Evolutionary conservation across 1,139 yeast species (phyloP), one percentile per base, ranked within the genome.

Genomic region (Saccharomyces hybrid): DNA sequence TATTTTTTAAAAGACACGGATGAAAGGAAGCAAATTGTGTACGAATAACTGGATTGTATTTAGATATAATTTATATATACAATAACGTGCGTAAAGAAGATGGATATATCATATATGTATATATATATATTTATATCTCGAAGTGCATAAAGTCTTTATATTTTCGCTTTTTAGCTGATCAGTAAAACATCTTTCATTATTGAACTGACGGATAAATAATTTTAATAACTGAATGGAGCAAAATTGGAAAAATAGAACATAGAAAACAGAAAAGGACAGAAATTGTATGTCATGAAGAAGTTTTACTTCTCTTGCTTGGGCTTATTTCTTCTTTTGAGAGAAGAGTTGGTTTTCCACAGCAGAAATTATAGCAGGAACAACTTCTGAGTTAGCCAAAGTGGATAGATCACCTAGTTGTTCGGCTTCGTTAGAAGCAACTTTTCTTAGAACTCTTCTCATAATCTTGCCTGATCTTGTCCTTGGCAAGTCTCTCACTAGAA

Each of bases 391-490:
- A 56, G 95, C 84, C 72, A 93, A 80, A 51, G 99, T 93, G 58
- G 95, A 79, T 69, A 88, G 80, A 72, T 93, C 99, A 64, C 99
- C 99, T 65, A 93, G 79, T 72, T 88, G 90, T 65, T 89, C 96
- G 60, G 88, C 93, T 76, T 93, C 98, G 64, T 87, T 82, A 53
- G 93, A 81, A 49, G 93, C 84, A 59, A 93, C 78, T 79, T 93
- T 93, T 78, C 99, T 85, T 75, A 93, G 81, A 65, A 93, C 88
- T 78, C 99, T 88, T 80, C 99, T 87, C 96, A 93, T 91, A 71
- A 93, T 91, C 81, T 93, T 93, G 67, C 99, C 99, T 31, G 96
- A 89, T 77, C 99, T 83, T 38, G 99, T 93, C 82, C 90, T 91
- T 73, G 99, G 99, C 73, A 93, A 82, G 70, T 93, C 99, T 56